A percentile compares a stretch with the other conserved stretches of the same genome.
Evolutionary conservation across 1,284 basidiomycete species (phyloP).

Genomic region (Fomitopsis schrenkii): DNA sequence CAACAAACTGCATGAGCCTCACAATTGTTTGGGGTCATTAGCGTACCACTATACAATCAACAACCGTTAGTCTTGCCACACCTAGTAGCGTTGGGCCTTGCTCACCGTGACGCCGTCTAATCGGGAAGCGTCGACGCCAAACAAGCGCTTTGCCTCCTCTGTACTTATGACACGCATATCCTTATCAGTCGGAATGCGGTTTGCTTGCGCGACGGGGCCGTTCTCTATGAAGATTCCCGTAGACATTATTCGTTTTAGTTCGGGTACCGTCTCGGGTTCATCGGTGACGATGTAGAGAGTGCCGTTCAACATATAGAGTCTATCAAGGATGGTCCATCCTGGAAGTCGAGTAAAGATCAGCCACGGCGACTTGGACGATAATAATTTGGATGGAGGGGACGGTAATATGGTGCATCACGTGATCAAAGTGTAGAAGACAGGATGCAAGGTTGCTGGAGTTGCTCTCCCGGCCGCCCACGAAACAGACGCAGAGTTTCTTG

Average conservation of each 20-base stretch:
- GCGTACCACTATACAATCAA: constrained; percentile 52
- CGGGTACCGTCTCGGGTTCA: constrained; percentile 49
- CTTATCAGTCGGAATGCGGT: constrained; percentile 65
- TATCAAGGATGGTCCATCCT: constrained; percentile 87
- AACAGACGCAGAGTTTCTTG: too few species aligned
- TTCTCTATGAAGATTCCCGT: constrained; percentile 46
- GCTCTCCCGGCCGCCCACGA: background rate
- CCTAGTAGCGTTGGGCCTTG: too few species aligned
- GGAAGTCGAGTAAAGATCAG: background rate
- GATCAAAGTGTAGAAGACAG: background rate
- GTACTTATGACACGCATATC: constrained; percentile 76
- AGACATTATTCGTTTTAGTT: constrained; percentile 53
- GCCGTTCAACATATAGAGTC: constrained; percentile 72
- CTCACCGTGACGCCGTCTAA: constrained; percentile 68
- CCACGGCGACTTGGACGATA: too few species aligned
- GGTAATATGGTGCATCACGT: background rate
- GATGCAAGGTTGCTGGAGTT: too few species aligned
- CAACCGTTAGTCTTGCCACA: background rate
- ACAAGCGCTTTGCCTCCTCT: constrained; percentile 61
- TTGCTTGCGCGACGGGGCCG: constrained; percentile 38
- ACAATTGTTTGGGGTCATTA: constrained; percentile 86
- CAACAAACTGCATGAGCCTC: constrained; percentile 21
- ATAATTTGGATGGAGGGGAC: background rate
- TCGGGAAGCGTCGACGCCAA: constrained; percentile 58
- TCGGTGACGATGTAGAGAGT: constrained; percentile 72